Evolutionary conservation across 108 stramenopile species (phyloP).

Genomic region (Asterionellopsis glacialis): DNA sequence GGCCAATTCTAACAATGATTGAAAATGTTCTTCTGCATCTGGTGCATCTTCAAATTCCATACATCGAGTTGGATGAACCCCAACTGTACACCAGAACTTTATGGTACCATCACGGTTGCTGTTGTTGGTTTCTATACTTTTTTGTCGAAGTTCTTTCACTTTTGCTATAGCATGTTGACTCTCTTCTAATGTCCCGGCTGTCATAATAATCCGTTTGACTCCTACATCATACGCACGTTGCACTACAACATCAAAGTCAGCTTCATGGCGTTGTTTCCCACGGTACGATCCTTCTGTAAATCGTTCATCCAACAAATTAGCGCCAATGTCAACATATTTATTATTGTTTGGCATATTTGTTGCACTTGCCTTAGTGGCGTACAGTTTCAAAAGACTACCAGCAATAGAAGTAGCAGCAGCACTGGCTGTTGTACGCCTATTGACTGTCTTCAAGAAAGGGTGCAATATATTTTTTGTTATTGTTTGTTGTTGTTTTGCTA

Average conservation of each 20-base stretch:
- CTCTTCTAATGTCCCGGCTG: conserved; percentile 81
- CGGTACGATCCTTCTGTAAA: conserved; percentile 78
- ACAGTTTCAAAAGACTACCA: too few species aligned
- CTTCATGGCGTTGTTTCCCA: conserved; percentile 77
- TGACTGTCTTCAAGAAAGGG: too few species aligned
- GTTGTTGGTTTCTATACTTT: background rate
- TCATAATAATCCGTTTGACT: conserved; percentile 60
- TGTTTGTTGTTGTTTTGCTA: too few species aligned
- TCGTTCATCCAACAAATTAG: conserved; percentile 86
- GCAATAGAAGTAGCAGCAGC: too few species aligned
- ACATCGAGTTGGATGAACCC: conserved; percentile 94
- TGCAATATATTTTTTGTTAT: too few species aligned
- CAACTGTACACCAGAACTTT: conserved; percentile 78
- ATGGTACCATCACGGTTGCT: background rate
- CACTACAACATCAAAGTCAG: conserved; percentile 83
- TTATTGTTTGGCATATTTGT: background rate
- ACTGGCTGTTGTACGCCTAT: too few species aligned
- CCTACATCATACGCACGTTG: conserved; percentile 62
- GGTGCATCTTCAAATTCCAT: conserved; percentile 66
- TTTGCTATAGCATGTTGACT: conserved; percentile 30
- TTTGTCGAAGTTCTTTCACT: conserved; percentile 22
- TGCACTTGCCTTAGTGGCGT: too few species aligned
- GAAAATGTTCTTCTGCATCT: conserved; percentile 24
- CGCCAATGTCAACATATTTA: conserved; percentile 88
- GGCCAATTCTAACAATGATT: conserved; percentile 42